phyloP scores from a whole-genome alignment of 2,329 filamentous ascomycete genomes.

The Penicillium sp. region DNA sequence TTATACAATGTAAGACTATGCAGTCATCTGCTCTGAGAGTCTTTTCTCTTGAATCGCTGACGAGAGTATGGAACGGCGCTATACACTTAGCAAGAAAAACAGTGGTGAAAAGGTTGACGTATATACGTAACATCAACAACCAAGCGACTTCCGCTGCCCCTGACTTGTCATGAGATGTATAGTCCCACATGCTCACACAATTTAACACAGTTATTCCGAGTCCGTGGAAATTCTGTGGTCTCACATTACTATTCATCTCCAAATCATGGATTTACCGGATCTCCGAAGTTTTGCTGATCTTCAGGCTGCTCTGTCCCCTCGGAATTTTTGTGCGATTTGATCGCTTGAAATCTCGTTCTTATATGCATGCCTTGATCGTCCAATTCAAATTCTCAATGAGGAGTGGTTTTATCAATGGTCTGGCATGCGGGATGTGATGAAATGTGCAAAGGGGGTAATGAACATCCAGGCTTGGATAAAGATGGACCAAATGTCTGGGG shows the following conservation, averaged over 20 bases:
- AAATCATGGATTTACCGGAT: not conserved
- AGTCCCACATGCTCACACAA: not conserved
- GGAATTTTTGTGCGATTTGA: not conserved
- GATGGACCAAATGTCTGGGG: not conserved
- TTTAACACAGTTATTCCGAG: not conserved
- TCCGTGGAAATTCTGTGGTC: not conserved
- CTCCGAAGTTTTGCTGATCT: not conserved
- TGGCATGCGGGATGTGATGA: not conserved
- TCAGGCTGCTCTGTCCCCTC: not conserved
- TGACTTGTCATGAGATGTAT: not conserved
- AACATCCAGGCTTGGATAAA: not conserved
- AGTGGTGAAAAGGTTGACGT: too few relatives aligned
- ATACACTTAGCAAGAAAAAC: too few relatives aligned
- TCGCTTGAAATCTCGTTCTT: constrained; percentile 1
- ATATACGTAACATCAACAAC: not conserved
- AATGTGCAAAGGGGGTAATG: not conserved
- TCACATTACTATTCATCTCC: not conserved
- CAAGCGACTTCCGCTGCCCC: not conserved
- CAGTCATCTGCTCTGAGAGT: too few relatives aligned
- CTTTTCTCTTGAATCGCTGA: too few relatives aligned
- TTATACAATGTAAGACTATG: too few relatives aligned
- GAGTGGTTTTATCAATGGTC: not conserved
- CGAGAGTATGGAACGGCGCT: too few relatives aligned
- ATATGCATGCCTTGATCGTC: not conserved
- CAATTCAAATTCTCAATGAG: not conserved